phyloP scores from a whole-genome alignment of 108 stramenopile species.

The Nitzschia sp. region DNA sequence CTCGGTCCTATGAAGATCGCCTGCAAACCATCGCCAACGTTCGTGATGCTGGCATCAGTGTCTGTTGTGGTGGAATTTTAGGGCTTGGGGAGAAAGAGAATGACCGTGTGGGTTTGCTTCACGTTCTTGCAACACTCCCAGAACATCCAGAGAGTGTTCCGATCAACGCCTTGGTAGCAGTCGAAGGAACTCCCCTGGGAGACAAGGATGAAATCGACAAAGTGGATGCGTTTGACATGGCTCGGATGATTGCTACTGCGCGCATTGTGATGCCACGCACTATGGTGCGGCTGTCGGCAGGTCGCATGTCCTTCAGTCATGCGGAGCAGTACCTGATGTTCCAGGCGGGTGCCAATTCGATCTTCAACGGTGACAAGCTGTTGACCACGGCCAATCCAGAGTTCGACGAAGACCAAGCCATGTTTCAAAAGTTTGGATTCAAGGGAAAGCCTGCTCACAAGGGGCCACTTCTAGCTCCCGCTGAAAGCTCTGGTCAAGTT shows the following conservation, averaged over 20 bases:
- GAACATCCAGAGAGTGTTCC: conserved; percentile 98
- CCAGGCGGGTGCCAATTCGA: conserved; percentile 97
- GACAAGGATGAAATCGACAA: conserved; percentile 77
- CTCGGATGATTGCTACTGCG: conserved; percentile 97
- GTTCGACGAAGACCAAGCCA: conserved; percentile 85
- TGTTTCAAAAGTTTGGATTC: conserved; percentile 92
- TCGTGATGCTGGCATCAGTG: conserved; percentile 94
- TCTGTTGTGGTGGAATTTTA: conserved; percentile 98
- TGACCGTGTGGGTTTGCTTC: conserved; percentile 94
- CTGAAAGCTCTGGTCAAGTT: conserved; percentile 66
- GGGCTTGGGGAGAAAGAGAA: conserved; percentile 93
- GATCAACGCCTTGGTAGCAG: conserved; percentile 94
- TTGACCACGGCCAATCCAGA: conserved; percentile 95
- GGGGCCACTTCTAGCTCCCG: conserved; percentile 79
- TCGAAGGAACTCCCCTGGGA: conserved; percentile 91
- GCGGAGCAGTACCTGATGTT: conserved; percentile 98
- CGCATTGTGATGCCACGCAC: conserved; percentile 96
- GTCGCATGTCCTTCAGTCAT: conserved; percentile 91
- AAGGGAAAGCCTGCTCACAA: conserved; percentile 90
- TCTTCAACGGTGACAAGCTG: conserved; percentile 97
- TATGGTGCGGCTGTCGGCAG: conserved; percentile 96
- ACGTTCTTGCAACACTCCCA: conserved; percentile 91
- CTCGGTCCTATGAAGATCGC: conserved; percentile 95
- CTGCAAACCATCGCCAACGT: conserved; percentile 95
- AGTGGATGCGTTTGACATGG: conserved; percentile 96